These are phyloP conservation scores for Tuber umbilicatum DNA, from an alignment of 495 filamentous ascomycete species.

Conservation along the genomic window DNA sequence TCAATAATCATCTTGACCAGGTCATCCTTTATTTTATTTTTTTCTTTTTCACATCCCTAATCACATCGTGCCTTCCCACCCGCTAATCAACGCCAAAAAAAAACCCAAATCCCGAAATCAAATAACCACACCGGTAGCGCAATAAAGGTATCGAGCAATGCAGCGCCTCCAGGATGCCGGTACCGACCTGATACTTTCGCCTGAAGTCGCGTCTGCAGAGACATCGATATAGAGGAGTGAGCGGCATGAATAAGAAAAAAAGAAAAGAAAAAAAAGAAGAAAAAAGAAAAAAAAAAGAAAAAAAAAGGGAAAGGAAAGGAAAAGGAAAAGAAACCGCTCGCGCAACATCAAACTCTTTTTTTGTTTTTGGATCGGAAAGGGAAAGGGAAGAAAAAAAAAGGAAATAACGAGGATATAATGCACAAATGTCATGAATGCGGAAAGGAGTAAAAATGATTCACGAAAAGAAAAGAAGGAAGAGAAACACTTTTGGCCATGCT, in stretches of 20 bases:
- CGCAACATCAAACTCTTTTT: background rate
- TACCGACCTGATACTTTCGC: background rate
- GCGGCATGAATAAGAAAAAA: background rate
- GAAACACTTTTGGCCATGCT: background rate
- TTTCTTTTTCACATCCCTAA: background rate
- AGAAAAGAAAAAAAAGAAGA: background rate
- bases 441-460: background rate
- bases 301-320: background rate
- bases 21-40: background rate
- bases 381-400: background rate
- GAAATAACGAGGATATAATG: background rate
- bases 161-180: background rate
- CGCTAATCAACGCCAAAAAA: background rate
- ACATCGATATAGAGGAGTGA: background rate
- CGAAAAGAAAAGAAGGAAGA: background rate
- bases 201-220: background rate
- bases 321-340: background rate
- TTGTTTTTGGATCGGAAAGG: background rate
- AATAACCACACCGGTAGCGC: too few relatives aligned
- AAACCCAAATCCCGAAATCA: background rate
- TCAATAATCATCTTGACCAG: background rate
- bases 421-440: background rate
- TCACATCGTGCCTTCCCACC: background rate
- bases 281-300: background rate
- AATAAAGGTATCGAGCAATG: background rate